Conservation (phyloP, 129 eudicot species). For the Lactuca sativa region DNA sequence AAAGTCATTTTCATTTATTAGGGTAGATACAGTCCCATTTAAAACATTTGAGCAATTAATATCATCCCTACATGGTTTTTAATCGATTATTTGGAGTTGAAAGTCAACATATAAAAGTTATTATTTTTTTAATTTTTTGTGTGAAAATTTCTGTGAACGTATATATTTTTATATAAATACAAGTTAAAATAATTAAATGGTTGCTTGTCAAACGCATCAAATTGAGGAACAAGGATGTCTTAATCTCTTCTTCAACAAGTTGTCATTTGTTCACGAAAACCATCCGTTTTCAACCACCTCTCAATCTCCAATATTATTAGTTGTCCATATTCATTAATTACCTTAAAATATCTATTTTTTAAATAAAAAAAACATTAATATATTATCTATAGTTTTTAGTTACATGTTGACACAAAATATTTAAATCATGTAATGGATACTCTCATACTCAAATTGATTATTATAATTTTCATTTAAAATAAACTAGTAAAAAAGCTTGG, state of each 20-base stretch:
- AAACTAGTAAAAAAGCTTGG: too few species aligned
- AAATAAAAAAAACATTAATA: background rate
- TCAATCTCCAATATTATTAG: background rate
- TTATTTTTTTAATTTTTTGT: too few species aligned
- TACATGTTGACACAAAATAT: background rate
- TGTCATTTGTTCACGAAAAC: constrained; percentile 31
- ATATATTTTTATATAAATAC: background rate
- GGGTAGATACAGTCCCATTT: too few species aligned
- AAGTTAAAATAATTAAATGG: constrained; percentile 1
- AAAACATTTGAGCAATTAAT: too few species aligned
- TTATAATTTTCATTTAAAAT: too few species aligned
- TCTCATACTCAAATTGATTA: background rate
- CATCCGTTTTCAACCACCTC: constrained; percentile 9
- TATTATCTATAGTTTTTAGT: background rate
- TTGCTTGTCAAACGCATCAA: constrained; percentile 28
- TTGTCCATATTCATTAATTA: background rate
- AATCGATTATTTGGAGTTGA: background rate
- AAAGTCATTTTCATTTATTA: too few species aligned
- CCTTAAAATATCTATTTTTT: background rate
- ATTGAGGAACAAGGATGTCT: constrained; percentile 23
- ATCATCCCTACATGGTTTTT: background rate
- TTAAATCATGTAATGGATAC: background rate
- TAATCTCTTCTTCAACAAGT: constrained; percentile 28
- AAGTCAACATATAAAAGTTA: background rate
- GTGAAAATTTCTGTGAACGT: constrained; percentile 21